Evolutionary conservation across 495 filamentous ascomycete genomes (phyloP).

Genomic region (Xylaria flabelliformis): DNA sequence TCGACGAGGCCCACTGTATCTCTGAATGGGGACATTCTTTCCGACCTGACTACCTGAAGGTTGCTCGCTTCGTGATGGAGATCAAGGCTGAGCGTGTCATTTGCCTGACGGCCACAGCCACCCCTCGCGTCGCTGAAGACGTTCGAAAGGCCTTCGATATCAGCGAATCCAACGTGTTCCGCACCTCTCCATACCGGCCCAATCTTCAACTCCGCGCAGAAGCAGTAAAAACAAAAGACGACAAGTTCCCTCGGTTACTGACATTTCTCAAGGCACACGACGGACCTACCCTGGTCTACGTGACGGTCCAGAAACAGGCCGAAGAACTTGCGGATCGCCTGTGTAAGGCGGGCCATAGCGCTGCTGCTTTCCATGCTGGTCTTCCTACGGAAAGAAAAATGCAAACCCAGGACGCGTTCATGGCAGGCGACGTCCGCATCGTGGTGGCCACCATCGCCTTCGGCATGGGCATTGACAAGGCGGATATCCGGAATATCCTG

Average conservation of each 20-base stretch:
- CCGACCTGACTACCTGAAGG: slow-evolving; percentile 64
- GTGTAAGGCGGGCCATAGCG: slow-evolving; percentile 44
- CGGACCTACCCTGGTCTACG: slow-evolving; percentile 64
- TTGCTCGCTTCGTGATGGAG: slow-evolving; percentile 63
- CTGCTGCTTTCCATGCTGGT: slow-evolving; percentile 60
- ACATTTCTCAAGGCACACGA: slow-evolving; percentile 54
- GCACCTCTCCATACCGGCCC: slow-evolving; percentile 62
- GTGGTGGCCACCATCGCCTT: slow-evolving; percentile 68
- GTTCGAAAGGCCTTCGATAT: slow-evolving; percentile 61
- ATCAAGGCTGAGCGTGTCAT: slow-evolving; percentile 62
- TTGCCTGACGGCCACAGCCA: slow-evolving; percentile 65
- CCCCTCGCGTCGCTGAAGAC: slow-evolving; percentile 59
- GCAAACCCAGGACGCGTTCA: slow-evolving; percentile 59
- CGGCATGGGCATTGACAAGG: slow-evolving; percentile 66
- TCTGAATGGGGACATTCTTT: slow-evolving; percentile 69
- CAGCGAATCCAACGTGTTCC: slow-evolving; percentile 52
- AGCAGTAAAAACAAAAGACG: slow-evolving; percentile 44
- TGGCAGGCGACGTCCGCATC: slow-evolving; percentile 52
- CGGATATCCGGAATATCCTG: slow-evolving; percentile 63
- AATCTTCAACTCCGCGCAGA: slow-evolving; percentile 61
- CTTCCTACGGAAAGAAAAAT: slow-evolving; percentile 51
- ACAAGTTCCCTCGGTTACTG: slow-evolving; percentile 53
- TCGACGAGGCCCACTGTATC: slow-evolving; percentile 67
- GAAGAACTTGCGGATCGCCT: slow-evolving; percentile 51
- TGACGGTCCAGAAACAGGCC: slow-evolving; percentile 59